Evolutionary conservation across 805 yeast species (phyloP), one percentile per base, ranked within the genome.

Genomic region (Yarrowia sp.): DNA sequence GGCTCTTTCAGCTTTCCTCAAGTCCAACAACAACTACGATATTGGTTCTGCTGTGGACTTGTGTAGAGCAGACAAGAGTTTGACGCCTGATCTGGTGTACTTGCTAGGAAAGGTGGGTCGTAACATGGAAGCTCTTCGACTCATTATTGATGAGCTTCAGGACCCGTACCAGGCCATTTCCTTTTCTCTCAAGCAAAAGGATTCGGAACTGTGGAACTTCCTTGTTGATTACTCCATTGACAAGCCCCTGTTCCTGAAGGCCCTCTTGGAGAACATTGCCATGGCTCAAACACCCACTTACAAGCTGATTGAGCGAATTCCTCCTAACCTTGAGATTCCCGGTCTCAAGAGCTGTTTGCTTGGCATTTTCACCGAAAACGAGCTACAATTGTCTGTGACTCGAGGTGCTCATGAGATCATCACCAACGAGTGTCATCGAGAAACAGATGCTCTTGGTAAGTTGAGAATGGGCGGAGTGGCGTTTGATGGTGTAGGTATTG

Each of bases 61-160:
- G 0, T 90, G 96, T 70, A 85, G 86, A 66, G 65, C 36, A 14
- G 66, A 73, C 10, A 77, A 80, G 22, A 80, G 80, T 0, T 80
- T 82, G 44, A 81, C 80, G 44, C 84, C 87, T 44, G 98, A 93
- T 71, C 78, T 92, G 44, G 96, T 95, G 0, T 92, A 85, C 71
- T 75, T 95, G 35, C 80, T 90, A 67, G 96, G 96, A 4, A 84
- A 85, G 70, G 86, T 89, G 31, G 98, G 99, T 1, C 89, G 89
- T 69, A 85, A 86, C 65, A 82, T 81, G 67, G 83, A 84, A 67
- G 98, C 98, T 0, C 76, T 93, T 70, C 82, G 80, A 65, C 78
- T 95, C 47, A 91, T 95, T 14, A 85, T 92, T 43, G 88, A 89
- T 68, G 83, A 89, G 69, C 76, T 92, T 61, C 81, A 87, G 64